Evolutionary conservation across 345 rosid genomes (phyloP).

Genomic region (Arabidopsis suecica): DNA sequence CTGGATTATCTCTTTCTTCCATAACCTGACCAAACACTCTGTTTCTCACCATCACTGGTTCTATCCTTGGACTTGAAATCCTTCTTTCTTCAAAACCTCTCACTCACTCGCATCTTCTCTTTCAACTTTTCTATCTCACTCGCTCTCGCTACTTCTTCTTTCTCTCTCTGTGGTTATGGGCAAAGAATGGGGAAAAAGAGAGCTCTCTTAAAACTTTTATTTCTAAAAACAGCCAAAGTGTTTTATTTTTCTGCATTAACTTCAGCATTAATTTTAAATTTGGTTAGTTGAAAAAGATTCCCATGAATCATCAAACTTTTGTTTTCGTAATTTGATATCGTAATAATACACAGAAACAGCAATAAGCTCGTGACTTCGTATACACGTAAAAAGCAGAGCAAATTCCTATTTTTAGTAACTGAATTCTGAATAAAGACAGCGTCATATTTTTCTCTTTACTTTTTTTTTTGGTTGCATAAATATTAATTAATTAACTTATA

Average conservation of each 20-base stretch:
- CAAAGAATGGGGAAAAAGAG: not conserved
- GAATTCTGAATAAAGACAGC: not conserved
- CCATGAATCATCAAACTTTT: not conserved
- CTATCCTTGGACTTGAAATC: not conserved
- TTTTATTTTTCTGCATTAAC: not conserved
- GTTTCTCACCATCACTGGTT: conserved; percentile 15
- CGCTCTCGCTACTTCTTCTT: conserved; percentile 5
- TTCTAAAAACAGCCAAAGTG: conserved; percentile 1
- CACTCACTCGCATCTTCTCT: not conserved
- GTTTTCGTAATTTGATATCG: conserved; percentile 10
- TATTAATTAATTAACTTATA: not conserved
- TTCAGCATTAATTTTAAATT: too few species aligned
- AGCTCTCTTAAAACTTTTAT: not conserved
- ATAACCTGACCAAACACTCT: conserved; percentile 12
- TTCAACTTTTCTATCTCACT: not conserved
- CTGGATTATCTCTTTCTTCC: not conserved
- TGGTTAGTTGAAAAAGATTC: conserved; percentile 28
- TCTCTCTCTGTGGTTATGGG: not conserved
- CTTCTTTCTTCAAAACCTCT: conserved; percentile 6
- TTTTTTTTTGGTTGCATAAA: not conserved
- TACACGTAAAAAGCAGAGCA: conserved; percentile 37
- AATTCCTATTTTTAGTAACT: conserved; percentile 36
- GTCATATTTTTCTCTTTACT: not conserved
- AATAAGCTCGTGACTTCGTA: conserved; percentile 28
- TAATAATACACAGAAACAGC: conserved; percentile 18